Evolutionary conservation across 441 rosid genomes (phyloP).

Genomic region (Eutrema salsugineum): DNA sequence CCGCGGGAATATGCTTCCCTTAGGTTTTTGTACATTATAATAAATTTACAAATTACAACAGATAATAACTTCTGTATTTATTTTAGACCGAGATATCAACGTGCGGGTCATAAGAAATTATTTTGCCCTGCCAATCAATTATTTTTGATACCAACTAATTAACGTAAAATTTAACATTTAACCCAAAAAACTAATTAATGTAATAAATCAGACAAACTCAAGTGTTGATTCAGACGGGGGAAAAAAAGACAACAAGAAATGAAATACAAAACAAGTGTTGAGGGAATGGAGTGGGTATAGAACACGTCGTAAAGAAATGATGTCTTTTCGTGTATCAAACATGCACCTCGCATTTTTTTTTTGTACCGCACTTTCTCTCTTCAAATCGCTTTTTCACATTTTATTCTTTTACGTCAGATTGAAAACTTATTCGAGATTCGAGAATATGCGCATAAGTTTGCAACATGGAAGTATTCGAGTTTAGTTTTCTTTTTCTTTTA

Average conservation of each 20-base stretch:
- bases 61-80: background rate
- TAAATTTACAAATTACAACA: background rate
- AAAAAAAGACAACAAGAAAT: background rate
- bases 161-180: too few species aligned
- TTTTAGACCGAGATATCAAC: background rate
- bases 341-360: conserved; percentile 25
- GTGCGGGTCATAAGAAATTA: background rate
- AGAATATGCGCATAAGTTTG: background rate
- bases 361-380: background rate
- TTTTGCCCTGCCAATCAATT: background rate
- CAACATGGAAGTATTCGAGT: background rate
- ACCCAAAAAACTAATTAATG: background rate
- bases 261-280: conserved; percentile 24
- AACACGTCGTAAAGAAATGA: conserved; percentile 21
- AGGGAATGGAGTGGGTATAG: background rate
- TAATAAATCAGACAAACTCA: background rate
- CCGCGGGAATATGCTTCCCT: background rate
- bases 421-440: background rate
- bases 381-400: background rate
- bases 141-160: background rate
- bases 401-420: background rate
- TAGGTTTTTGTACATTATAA: background rate
- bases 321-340: conserved; percentile 17
- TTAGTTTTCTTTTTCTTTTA: background rate
- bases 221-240: background rate